Base-by-base conservation (phyloP, 805 yeast genomes). In the Starmerella bombi region DNA sequence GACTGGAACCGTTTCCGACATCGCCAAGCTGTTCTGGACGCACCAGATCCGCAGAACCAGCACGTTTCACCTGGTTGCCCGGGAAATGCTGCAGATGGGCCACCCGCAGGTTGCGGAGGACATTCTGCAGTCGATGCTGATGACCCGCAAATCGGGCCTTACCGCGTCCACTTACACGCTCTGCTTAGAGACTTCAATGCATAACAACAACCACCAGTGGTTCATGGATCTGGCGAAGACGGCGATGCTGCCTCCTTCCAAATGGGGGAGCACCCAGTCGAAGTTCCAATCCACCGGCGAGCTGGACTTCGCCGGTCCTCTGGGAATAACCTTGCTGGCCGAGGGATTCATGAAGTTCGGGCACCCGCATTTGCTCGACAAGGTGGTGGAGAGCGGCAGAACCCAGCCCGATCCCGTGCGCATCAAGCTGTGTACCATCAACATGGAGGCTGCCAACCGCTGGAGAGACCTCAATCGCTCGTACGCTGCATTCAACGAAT, bases 51-150 rank as follows among this genome's bases (percentile, higher is more conserved):
- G 56, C 7, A 43, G 54, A 23, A 34, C 45, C 16, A 44, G 52
- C 29, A 46, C 56, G 17, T 54, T 52, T 32, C 49, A 51, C 23
- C 37, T 44, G 5, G 35, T 58, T 14, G 50, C 53, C 18, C 49
- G 53, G 17, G 42, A 50, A 27, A 43, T 60, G 30, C 41, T 50
- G 9, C 23, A n/a, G 14, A 32, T 41, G 12, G 43, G 47, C 17
- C 45, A 50, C 34, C 30, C 38, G 2, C 36, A 41, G 32, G 55
- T 57, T 2, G 60, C 61, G 3, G 50, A 45, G 33, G 34, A 44
- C 15, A 45, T 53, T 9, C 37, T 58, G 37, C 55, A 58, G 37
- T 50, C 56, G 17, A 42, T 58, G 32, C 27, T 53, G 18, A 36
- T 49, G 43, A 35, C 46, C 32, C 51, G 23, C n/a, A 25, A 25